Base-by-base conservation (phyloP, 768 basidiomycete genomes). In the Vararia minispora region DNA sequence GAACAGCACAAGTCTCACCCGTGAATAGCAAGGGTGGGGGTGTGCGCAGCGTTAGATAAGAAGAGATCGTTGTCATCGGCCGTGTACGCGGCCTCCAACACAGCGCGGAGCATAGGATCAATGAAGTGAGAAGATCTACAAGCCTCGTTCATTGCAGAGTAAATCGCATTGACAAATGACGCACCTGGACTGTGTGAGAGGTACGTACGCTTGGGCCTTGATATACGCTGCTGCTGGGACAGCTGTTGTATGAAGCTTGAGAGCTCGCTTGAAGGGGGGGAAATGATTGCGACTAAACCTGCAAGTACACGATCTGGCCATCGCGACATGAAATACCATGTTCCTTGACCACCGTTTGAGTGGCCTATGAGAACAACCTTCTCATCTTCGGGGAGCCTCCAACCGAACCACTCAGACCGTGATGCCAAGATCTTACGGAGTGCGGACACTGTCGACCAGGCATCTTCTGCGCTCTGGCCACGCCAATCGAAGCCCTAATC, bases 401-500 rank as follows among this genome's bases (percentile, higher is more conserved):
- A 72, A 12, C 51, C 27, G 39, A 55, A 49, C 72, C 71, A 72
- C 3, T 54, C 30, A 17, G 49, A 35, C 12, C 54, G 55, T 4
- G 39, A 37, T 6, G 58, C 46, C 4, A 82, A 51, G 27, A 86
- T 69, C 3, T 22, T 26, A 3, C 56, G 52, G 25, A 91, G 60
- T 2, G 79, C 74, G 20, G 71, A 68, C 5, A 88, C 58, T 2
- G 76, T 60, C 11, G 53, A 56, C 71, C 82, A 85, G 1, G 72
- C 79, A 51, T 91, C 86, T 11, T 58, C 54, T 9, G 79, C 65
- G 50, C 85, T 88, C 4, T 79, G 76, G 0, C 89, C 91, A 50
- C 88, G 91, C 90, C 90, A 94, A 56, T 95, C 91, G 30, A 91
- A 65, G 1, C 90, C 90, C 85, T 87, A 28, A n/a, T 25, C 28